Conservation (phyloP, 2,329 filamentous ascomycete genomes). For the Aphanoascus verrucosus region DNA sequence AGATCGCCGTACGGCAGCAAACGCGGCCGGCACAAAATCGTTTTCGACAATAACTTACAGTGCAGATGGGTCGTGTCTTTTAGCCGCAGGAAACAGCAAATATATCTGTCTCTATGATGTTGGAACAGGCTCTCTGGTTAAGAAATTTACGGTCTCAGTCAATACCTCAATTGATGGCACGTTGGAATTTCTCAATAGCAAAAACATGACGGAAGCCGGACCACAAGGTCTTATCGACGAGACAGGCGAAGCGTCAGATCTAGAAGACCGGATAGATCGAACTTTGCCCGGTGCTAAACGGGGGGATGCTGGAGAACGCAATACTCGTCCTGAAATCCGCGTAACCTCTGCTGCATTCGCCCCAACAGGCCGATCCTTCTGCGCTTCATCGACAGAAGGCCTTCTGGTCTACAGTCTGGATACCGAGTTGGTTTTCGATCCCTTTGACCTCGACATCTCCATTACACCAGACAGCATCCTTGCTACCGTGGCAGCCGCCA, state of each 20-base stretch:
- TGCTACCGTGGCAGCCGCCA: constrained; percentile 51
- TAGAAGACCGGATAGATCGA: constrained; percentile 70
- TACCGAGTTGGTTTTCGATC: constrained; percentile 74
- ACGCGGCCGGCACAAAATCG: constrained; percentile 77
- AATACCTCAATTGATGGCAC: constrained; percentile 94
- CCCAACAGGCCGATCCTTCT: constrained; percentile 80
- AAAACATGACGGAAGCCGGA: constrained; percentile 79
- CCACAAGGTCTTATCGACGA: constrained; percentile 76
- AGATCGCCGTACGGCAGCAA: constrained; percentile 84
- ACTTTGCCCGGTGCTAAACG: constrained; percentile 76
- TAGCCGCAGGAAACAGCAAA: constrained; percentile 93
- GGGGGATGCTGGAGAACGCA: constrained; percentile 72
- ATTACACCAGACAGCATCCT: constrained; percentile 83
- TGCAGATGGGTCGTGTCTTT: constrained; percentile 77
- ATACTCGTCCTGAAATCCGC: constrained; percentile 66
- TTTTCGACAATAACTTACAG: constrained; percentile 86
- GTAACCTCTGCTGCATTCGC: constrained; percentile 80
- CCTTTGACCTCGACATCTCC: constrained; percentile 88
- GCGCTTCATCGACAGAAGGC: constrained; percentile 88
- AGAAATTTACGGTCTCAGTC: constrained; percentile 90
- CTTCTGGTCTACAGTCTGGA: constrained; percentile 89
- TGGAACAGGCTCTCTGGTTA: constrained; percentile 76
- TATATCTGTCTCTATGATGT: constrained; percentile 98
- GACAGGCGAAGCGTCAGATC: constrained; percentile 76
- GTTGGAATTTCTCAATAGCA: constrained; percentile 93